A percentile compares a stretch with the other conserved stretches of the same genome.
phyloP scores from a whole-genome alignment of 345 rosid genomes.

The Acer yangbiense region DNA sequence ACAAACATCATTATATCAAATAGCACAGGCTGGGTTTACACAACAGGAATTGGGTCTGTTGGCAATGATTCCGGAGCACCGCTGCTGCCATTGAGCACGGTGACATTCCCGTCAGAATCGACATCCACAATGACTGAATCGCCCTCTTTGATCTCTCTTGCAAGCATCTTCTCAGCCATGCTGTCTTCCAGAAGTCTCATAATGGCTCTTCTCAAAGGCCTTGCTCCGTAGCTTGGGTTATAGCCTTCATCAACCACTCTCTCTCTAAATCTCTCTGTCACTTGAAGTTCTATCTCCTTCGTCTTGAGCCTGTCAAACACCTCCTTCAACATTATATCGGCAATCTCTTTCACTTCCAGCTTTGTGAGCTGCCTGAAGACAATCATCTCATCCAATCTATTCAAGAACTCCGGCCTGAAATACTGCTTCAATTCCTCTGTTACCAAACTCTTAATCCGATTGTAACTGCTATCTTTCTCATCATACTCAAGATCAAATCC shows the following conservation, averaged over 20 bases:
- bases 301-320: constrained; percentile 72
- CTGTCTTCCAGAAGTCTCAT: constrained; percentile 95
- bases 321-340: constrained; percentile 93
- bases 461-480: constrained; percentile 94
- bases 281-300: constrained; percentile 91
- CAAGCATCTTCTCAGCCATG: constrained; percentile 99
- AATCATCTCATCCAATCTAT: constrained; percentile 95
- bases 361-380: constrained; percentile 92
- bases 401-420: constrained; percentile 94
- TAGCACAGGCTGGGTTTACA: constrained; percentile 29
- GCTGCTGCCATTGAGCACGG: constrained; percentile 79
- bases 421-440: constrained; percentile 89
- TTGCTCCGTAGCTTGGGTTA: constrained; percentile 94
- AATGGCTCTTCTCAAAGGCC: constrained; percentile 94
- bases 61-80: constrained; percentile 63
- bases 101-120: constrained; percentile 75
- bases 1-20: constrained; percentile 33
- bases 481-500: constrained; percentile 92
- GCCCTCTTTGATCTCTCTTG: constrained; percentile 89
- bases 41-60: constrained; percentile 53
- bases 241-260: constrained; percentile 96
- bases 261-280: constrained; percentile 86
- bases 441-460: constrained; percentile 87
- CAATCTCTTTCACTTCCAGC: constrained; percentile 90
- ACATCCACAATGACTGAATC: constrained; percentile 92